Base-by-base conservation (phyloP, 2,329 filamentous ascomycete species). In the Ceratocystis harringtonii region DNA sequence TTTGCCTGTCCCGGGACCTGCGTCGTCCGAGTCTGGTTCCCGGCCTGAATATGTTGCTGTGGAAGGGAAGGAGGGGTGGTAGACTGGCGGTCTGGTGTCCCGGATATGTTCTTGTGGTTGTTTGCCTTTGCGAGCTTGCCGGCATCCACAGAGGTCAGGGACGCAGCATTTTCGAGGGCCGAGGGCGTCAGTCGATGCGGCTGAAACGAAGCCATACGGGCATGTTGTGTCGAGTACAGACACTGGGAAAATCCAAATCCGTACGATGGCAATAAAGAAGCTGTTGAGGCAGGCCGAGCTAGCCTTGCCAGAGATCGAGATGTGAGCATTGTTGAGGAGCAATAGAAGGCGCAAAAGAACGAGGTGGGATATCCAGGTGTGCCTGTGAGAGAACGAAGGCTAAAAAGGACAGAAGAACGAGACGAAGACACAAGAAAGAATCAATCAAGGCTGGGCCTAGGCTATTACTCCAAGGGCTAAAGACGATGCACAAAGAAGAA, bases 171-270 rank as follows among this genome's bases (percentile, higher is more conserved):
- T 41, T 65, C 66, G 36, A 67, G 12, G n/a, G 66, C 28, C 15
- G 48, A 65, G 15, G 58, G 41, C 0, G 63, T 67, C 3, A 65
- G 45, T 10, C 63, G 66, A 17, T 67, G 55, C 12, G 66, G 44
- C 44, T 67, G 66, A 50, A 67, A 67, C 41, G 65, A 57, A 5
- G 66, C 58, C 17, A 61, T 19, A 25, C 63, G 60, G 36, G 28
- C 22, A 19, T 41, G 22, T 12, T 32, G 17, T 19, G 52, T 43
- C 36, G 57, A 61, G 50, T 50, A 64, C 58, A 64, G 64, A 41
- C 55, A 32, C n/a, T 22, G 61, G 7, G 43, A n/a, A 58, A 30
- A 8, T 1, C 17, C 55, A n/a, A 19, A 62, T n/a, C n/a, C 41
- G 41, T 1, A 58, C 36, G 15, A 25, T 50, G 44, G 44, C 22